These are phyloP conservation scores for Pseudocercospora crystallina DNA, from an alignment of 2,329 filamentous ascomycete genomes.

Conservation along the genomic window DNA sequence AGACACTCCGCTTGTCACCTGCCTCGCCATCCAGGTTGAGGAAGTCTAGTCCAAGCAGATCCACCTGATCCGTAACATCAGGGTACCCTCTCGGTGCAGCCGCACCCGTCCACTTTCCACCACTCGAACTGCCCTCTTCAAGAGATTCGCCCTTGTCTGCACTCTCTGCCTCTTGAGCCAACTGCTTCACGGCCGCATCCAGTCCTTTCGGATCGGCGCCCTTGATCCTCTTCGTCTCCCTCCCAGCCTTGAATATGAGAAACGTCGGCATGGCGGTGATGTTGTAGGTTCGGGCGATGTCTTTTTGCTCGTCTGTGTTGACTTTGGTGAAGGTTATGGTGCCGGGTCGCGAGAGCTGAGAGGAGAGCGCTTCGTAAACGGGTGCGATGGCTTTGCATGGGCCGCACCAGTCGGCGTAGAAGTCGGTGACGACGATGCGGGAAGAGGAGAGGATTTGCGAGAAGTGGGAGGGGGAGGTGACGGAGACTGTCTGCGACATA, in stretches of 20 bases:
- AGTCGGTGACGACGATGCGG: conserved; percentile 81
- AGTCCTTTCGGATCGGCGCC: conserved; percentile 74
- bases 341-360: conserved; percentile 67
- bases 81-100: conserved; percentile 74
- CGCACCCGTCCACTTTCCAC: conserved; percentile 67
- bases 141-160: conserved; percentile 21
- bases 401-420: conserved; percentile 84
- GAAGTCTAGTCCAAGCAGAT: conserved; percentile 77
- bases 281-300: conserved; percentile 70
- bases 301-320: conserved; percentile 74
- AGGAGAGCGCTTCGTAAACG: conserved; percentile 74
- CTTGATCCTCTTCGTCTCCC: conserved; percentile 39
- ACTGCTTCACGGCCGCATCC: conserved; percentile 67
- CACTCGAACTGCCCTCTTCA: conserved; percentile 33
- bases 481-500: conserved; percentile 48
- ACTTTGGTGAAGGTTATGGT: conserved; percentile 83
- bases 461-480: conserved; percentile 58
- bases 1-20: conserved; percentile 70
- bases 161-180: conserved; percentile 62
- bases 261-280: conserved; percentile 88
- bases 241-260: conserved; percentile 59
- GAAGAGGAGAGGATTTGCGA: conserved; percentile 67
- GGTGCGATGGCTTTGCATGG: conserved; percentile 84
- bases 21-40: conserved; percentile 80
- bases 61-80: conserved; percentile 80